Conservation (phyloP, 768 basidiomycete genomes). For the Amanita rubescens region DNA sequence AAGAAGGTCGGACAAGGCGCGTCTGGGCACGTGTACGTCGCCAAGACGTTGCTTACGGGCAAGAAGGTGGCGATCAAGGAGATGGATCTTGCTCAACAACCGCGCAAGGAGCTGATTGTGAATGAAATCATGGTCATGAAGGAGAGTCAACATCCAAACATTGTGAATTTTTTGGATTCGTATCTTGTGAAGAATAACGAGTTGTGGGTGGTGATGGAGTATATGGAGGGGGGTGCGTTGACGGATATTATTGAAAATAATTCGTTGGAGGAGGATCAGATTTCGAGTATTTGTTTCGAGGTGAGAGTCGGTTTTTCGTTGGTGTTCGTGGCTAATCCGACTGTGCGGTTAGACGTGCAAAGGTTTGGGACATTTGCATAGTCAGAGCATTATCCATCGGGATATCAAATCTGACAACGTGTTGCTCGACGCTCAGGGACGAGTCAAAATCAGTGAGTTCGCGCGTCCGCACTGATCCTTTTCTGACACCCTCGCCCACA, state of each 20-base stretch:
- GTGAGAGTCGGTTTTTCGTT: constrained; percentile 35
- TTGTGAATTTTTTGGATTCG: constrained; percentile 91
- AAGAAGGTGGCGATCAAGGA: constrained; percentile 97
- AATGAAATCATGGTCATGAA: constrained; percentile 99
- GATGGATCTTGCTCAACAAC: constrained; percentile 94
- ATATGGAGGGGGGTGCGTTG: constrained; percentile 96
- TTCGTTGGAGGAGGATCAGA: constrained; percentile 90
- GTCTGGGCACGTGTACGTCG: constrained; percentile 96
- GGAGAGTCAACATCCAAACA: constrained; percentile 94
- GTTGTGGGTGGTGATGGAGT: constrained; percentile 98
- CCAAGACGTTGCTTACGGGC: constrained; percentile 77
- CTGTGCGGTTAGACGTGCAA: constrained; percentile 71
- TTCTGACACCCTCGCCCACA: constrained; percentile 23
- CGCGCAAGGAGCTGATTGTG: constrained; percentile 94
- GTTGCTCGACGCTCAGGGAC: constrained; percentile 83
- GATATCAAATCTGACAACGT: constrained; percentile 98
- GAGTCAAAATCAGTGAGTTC: constrained; percentile 93
- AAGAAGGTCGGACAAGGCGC: constrained; percentile 99
- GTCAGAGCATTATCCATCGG: constrained; percentile 91
- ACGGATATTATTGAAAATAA: constrained; percentile 99
- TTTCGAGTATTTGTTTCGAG: constrained; percentile 86
- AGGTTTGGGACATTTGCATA: constrained; percentile 87
- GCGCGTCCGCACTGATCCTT: not conserved
- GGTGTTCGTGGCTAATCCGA: constrained; percentile 1
- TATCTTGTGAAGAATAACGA: constrained; percentile 85